Conservation (phyloP, 2,329 filamentous ascomycete species). For the Tolypocladium tropicale region DNA sequence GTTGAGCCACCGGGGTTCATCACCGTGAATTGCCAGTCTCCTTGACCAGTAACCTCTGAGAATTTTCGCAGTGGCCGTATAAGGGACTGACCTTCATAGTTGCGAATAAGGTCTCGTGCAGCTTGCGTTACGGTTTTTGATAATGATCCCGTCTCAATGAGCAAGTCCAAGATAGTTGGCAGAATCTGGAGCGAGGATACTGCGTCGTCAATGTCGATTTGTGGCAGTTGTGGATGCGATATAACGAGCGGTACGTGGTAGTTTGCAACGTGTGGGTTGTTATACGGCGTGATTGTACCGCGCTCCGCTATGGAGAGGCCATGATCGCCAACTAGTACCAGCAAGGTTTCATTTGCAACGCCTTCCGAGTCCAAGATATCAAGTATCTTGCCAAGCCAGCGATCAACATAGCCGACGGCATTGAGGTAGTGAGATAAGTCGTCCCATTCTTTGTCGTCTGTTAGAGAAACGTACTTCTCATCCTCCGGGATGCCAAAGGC, state of each 20-base stretch:
- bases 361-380: constrained; percentile 18
- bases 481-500: constrained; percentile 18
- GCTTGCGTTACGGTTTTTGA: constrained; percentile 12
- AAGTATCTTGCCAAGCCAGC: constrained; percentile 21
- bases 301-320: constrained; percentile 22
- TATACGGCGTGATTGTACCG: constrained; percentile 19
- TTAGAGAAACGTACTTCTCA: constrained; percentile 15
- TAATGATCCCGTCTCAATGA: constrained; percentile 21
- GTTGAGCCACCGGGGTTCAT: constrained; percentile 16
- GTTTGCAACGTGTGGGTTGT: constrained; percentile 21
- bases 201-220: constrained; percentile 19
- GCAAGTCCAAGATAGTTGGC: constrained; percentile 23
- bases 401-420: constrained; percentile 19
- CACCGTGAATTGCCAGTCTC: constrained; percentile 15
- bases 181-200: constrained; percentile 21
- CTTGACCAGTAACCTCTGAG: constrained; percentile 5
- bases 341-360: constrained; percentile 19
- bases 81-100: constrained; percentile 20
- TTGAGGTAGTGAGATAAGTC: constrained; percentile 23
- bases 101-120: constrained; percentile 17
- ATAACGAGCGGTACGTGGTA: constrained; percentile 22
- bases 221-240: constrained; percentile 21
- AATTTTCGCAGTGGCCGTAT: constrained; percentile 9
- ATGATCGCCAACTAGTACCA: constrained; percentile 22
- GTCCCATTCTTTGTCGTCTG: constrained; percentile 12